A percentile compares a stretch with the other conserved stretches of the same genome.
Evolutionary conservation across 805 yeast species (phyloP).

Genomic region (Suhomyces vadensis): DNA sequence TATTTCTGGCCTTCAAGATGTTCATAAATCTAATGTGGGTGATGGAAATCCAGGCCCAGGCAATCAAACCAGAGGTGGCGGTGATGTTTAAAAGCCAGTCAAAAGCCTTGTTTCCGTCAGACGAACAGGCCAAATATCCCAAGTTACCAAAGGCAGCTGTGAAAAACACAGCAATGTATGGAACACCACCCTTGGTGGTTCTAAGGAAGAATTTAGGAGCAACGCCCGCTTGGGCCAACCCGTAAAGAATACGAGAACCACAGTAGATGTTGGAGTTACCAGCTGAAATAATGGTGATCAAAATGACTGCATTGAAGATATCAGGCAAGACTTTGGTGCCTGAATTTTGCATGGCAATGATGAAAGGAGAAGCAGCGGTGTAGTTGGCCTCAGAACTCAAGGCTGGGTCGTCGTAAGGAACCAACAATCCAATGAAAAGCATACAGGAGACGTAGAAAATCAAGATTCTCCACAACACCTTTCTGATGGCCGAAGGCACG

Average conservation of each 20-base stretch:
- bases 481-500: conserved; percentile 70
- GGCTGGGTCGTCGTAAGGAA: conserved; percentile 65
- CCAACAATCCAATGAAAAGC: conserved; percentile 68
- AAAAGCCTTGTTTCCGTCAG: conserved; percentile 59
- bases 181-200: conserved; percentile 62
- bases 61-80: conserved; percentile 74
- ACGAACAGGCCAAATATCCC: conserved; percentile 58
- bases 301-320: conserved; percentile 70
- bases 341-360: conserved; percentile 67
- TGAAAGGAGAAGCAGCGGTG: conserved; percentile 65
- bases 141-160: conserved; percentile 65
- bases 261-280: conserved; percentile 75
- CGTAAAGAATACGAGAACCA: conserved; percentile 66
- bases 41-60: conserved; percentile 67
- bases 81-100: conserved; percentile 73
- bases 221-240: conserved; percentile 58
- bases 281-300: conserved; percentile 70
- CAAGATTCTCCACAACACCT: conserved; percentile 64
- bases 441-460: conserved; percentile 65
- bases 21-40: conserved; percentile 71
- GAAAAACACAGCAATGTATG: conserved; percentile 54
- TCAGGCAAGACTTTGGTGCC: conserved; percentile 68
- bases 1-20: conserved; percentile 61
- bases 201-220: conserved; percentile 55
- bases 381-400: conserved; percentile 38